A percentile compares a stretch with the other conserved stretches of the same genome.
phyloP scores from a whole-genome alignment of 2,329 filamentous ascomycete species.

The Sarocladiaceae sp. region DNA sequence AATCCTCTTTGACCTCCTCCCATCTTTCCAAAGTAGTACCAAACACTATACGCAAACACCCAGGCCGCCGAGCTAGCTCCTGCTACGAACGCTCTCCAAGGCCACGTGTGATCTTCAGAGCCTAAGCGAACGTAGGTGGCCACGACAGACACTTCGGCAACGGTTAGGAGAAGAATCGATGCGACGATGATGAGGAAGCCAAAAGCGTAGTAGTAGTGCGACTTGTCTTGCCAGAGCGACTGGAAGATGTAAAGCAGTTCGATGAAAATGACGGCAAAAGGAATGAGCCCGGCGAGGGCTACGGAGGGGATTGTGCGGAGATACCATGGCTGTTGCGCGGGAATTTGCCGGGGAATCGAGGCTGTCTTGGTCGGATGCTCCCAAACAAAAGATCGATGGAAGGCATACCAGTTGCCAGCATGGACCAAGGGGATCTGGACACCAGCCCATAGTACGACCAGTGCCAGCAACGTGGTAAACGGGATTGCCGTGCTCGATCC shows the following conservation, averaged over 20 bases:
- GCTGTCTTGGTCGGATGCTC: conserved; percentile 79
- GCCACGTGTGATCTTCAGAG: conserved; percentile 79
- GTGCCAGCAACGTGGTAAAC: conserved; percentile 70
- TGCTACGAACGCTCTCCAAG: conserved; percentile 83
- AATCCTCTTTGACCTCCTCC: conserved; percentile 62
- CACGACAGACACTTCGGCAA: conserved; percentile 80
- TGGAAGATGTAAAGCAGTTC: conserved; percentile 85
- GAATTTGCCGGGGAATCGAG: conserved; percentile 67
- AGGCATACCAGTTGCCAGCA: conserved; percentile 74
- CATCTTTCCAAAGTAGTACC: conserved; percentile 78
- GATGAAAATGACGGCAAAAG: conserved; percentile 85
- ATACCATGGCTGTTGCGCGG: conserved; percentile 68
- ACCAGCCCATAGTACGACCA: conserved; percentile 75
- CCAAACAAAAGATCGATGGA: conserved; percentile 56
- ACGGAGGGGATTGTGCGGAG: conserved; percentile 57
- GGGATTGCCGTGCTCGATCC: conserved; percentile 84
- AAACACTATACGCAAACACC: conserved; percentile 79
- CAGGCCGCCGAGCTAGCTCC: conserved; percentile 74
- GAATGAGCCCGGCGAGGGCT: conserved; percentile 71
- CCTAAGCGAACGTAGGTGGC: conserved; percentile 80
- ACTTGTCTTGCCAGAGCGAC: conserved; percentile 86
- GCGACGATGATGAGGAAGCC: conserved; percentile 76
- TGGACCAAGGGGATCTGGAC: conserved; percentile 85
- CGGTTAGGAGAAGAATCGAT: conserved; percentile 67
- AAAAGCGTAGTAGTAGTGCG: conserved; percentile 88